These are phyloP conservation scores for Crithidia expoeki DNA, from an alignment of 208 protist genomes.

Conservation along the genomic window DNA sequence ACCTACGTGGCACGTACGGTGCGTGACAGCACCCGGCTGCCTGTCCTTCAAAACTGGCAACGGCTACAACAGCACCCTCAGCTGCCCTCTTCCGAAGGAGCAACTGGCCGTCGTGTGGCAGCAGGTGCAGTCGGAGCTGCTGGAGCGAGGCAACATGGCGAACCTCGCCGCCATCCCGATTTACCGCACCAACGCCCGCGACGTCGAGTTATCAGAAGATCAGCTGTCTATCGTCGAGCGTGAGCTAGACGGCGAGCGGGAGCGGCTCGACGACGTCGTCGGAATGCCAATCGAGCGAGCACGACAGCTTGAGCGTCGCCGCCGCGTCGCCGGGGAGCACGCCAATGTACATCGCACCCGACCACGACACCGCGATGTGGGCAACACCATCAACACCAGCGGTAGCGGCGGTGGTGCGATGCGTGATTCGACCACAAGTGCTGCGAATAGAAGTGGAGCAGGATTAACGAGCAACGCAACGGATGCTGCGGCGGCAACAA, in stretches of 20 bases:
- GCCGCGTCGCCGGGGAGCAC: background rate
- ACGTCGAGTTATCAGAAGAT: slow-evolving; percentile 39
- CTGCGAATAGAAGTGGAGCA: background rate
- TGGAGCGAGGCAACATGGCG: slow-evolving; percentile 34
- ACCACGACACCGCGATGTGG: background rate
- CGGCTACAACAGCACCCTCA: slow-evolving; percentile 36
- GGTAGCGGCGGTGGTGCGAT: background rate
- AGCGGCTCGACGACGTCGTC: slow-evolving; percentile 54
- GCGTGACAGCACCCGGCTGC: slow-evolving; percentile 18
- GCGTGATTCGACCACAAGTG: background rate
- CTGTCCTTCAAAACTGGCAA: slow-evolving; percentile 14
- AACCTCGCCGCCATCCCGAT: slow-evolving; percentile 62
- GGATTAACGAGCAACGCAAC: background rate
- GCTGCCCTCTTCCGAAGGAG: slow-evolving; percentile 56
- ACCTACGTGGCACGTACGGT: slow-evolving; percentile 30
- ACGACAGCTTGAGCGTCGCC: slow-evolving; percentile 25
- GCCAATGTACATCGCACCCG: background rate
- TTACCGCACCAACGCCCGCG: slow-evolving; percentile 47
- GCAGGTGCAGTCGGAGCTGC: slow-evolving; percentile 46
- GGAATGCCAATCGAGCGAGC: slow-evolving; percentile 59
- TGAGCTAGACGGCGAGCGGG: slow-evolving; percentile 44
- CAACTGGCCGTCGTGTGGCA: slow-evolving; percentile 60
- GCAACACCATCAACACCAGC: background rate
- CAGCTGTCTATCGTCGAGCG: slow-evolving; percentile 45
- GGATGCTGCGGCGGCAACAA: background rate